Conservation (phyloP, 1,284 basidiomycete genomes). For the Lignosus rhinocerotis region DNA sequence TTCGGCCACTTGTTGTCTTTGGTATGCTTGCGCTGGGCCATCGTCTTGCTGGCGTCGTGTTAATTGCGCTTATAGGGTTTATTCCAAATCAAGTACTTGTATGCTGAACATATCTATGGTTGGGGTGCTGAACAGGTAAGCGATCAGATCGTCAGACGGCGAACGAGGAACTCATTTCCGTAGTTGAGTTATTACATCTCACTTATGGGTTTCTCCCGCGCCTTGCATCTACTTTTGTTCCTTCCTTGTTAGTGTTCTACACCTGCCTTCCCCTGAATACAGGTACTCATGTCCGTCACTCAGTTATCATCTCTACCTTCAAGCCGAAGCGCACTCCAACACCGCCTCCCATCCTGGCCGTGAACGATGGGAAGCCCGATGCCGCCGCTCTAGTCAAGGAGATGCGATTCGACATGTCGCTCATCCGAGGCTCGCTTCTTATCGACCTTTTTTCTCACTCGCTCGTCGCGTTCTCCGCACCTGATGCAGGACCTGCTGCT, state of each 20-base stretch:
- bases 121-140: conserved; percentile 57
- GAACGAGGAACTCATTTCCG: background rate
- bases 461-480: conserved; percentile 54
- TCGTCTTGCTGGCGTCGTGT: background rate
- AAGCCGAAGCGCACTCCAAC: conserved; percentile 37
- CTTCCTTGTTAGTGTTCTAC: conserved; percentile 49
- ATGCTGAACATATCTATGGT: conserved; percentile 52
- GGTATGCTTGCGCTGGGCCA: conserved; percentile 35
- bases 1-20: conserved; percentile 48
- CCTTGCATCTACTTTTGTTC: conserved; percentile 52
- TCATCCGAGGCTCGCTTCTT: conserved; percentile 60
- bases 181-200: conserved; percentile 68
- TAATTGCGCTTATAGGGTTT: conserved; percentile 42
- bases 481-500: conserved; percentile 20
- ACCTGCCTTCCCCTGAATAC: background rate
- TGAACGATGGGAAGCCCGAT: conserved; percentile 39
- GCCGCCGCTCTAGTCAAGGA: conserved; percentile 55
- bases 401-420: conserved; percentile 67
- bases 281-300: conserved; percentile 10
- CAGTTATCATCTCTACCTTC: conserved; percentile 47
- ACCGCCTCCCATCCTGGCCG: conserved; percentile 20
- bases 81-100: conserved; percentile 62
- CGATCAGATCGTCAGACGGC: background rate
- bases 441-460: conserved; percentile 67
- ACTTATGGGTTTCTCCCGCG: conserved; percentile 50